Conservation (phyloP, 2,329 filamentous ascomycete genomes). For the Cladosporium sp. region DNA sequence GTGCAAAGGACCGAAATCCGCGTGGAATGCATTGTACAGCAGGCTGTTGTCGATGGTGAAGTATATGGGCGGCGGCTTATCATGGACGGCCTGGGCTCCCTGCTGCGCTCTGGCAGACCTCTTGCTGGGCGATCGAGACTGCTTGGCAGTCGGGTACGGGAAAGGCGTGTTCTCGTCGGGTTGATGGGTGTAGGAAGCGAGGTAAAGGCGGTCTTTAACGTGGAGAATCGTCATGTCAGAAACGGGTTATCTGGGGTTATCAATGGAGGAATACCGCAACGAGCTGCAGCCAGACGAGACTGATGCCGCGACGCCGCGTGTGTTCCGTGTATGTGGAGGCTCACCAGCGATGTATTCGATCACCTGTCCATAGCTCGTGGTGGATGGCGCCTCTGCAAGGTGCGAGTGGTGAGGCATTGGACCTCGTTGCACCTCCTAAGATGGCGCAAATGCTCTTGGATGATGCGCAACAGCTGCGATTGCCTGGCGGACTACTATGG, state of each 20-base stretch:
- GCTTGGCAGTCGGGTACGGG: constrained; percentile 63
- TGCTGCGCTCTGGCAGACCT: constrained; percentile 63
- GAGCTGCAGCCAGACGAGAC: constrained; percentile 11
- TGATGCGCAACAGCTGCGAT: constrained; percentile 6
- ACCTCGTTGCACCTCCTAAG: neutral
- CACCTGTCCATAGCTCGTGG: constrained; percentile 71
- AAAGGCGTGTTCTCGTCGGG: constrained; percentile 81
- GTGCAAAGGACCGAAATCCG: constrained; percentile 95
- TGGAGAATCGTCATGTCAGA: constrained; percentile 26
- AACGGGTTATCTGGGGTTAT: constrained; percentile 20
- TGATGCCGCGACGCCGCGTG: neutral
- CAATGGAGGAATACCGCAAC: neutral
- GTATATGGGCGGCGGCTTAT: constrained; percentile 71
- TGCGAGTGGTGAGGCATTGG: constrained; percentile 11
- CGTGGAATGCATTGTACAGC: constrained; percentile 96
- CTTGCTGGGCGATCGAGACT: constrained; percentile 68
- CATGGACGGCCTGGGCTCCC: constrained; percentile 46
- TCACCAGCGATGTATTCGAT: constrained; percentile 95
- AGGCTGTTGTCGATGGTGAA: constrained; percentile 83
- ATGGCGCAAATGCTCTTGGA: constrained; percentile 15
- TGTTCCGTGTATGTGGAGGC: constrained; percentile 28
- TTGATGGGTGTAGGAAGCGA: constrained; percentile 82
- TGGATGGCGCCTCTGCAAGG: constrained; percentile 26
- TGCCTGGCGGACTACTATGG: neutral
- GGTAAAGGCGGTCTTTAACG: constrained; percentile 79